Evolutionary conservation across 2,329 filamentous ascomycete species (phyloP).

Genomic region (Aspergillus hortae): DNA sequence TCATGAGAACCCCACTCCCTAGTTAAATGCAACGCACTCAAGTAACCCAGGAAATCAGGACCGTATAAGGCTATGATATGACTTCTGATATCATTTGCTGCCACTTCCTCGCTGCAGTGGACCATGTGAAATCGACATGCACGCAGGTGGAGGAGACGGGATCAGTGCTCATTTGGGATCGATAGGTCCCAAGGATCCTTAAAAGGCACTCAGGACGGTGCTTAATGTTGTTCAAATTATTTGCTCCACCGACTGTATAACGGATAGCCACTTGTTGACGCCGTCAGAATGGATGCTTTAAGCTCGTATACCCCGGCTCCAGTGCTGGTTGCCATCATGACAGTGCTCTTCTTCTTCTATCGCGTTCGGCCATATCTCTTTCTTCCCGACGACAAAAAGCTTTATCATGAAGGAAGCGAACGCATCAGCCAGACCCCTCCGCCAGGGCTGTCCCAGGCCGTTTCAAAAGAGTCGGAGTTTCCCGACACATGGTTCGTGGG

Average conservation of each 20-base stretch:
- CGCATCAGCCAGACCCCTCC: background rate
- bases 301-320: background rate
- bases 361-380: slow-evolving; percentile 3
- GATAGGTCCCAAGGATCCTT: too few relatives aligned
- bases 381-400: background rate
- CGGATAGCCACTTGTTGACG: background rate
- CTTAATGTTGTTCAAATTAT: background rate
- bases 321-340: slow-evolving; percentile 8
- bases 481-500: slow-evolving; percentile 39
- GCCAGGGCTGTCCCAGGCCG: slow-evolving; percentile 5
- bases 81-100: background rate
- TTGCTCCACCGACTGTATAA: background rate
- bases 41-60: background rate
- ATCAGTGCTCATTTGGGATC: background rate
- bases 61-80: background rate
- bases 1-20: background rate
- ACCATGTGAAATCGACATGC: background rate
- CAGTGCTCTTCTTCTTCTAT: slow-evolving; percentile 9
- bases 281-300: background rate
- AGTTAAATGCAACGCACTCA: background rate
- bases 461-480: slow-evolving; percentile 41
- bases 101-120: background rate
- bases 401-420: background rate
- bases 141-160: background rate
- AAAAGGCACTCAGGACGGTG: too few relatives aligned